phyloP scores from a whole-genome alignment of 805 yeast genomes.

The Aciculoconidium aculeatum region DNA sequence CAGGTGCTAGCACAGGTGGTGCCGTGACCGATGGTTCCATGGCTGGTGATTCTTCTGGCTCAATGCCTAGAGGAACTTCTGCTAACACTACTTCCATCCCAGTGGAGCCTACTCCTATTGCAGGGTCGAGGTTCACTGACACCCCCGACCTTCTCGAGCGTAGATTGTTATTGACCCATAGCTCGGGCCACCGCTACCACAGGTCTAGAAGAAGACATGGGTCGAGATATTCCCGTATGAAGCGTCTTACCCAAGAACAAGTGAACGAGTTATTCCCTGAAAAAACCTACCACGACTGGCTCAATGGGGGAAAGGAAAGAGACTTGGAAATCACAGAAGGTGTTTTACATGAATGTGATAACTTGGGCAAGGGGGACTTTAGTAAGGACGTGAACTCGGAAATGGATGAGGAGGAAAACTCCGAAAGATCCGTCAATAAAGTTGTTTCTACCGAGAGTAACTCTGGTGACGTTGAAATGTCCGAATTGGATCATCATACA shows the following conservation, averaged over 20 bases:
- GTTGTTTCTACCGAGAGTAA: not conserved
- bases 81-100: no score
- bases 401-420: slow-evolving; percentile 1
- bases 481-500: slow-evolving; percentile 1
- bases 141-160: no score
- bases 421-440: no score
- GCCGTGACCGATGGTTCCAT: no score
- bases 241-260: slow-evolving; percentile 48
- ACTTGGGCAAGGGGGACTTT: not conserved
- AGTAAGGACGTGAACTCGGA: not conserved
- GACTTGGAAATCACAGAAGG: slow-evolving; percentile 42
- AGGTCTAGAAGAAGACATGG: slow-evolving; percentile 38
- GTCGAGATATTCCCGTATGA: slow-evolving; percentile 39
- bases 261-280: slow-evolving; percentile 58
- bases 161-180: no score
- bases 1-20: no score
- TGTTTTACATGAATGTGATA: slow-evolving; percentile 24
- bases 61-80: no score
- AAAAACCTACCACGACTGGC: slow-evolving; percentile 54
- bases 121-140: no score
- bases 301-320: slow-evolving; percentile 53
- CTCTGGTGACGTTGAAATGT: slow-evolving; percentile 2
- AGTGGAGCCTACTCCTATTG: no score
- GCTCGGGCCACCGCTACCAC: no score
- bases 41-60: no score